A percentile compares a stretch with the other conserved stretches of the same genome.
phyloP scores from a whole-genome alignment of 768 basidiomycete genomes.

The Boletus rubescentipes region DNA sequence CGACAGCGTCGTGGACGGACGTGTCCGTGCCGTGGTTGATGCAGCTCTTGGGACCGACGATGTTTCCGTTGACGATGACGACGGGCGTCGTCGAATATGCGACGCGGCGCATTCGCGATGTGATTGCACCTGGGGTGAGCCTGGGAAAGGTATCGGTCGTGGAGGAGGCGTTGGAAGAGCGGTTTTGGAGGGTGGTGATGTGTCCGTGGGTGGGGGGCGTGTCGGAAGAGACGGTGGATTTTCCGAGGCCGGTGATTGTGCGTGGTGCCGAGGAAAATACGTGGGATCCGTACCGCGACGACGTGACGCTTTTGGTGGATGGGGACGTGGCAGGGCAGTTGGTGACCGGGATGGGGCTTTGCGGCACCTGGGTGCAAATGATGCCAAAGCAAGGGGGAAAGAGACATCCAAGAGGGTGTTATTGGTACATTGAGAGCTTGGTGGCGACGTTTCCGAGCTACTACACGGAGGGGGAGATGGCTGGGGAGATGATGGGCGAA shows the following conservation, averaged over 20 bases:
- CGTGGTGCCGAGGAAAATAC: constrained; percentile 23
- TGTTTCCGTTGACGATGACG: constrained; percentile 56
- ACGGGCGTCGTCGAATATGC: constrained; percentile 65
- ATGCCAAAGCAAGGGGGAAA: constrained; percentile 8
- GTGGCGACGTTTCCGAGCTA: constrained; percentile 52
- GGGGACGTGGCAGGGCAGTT: constrained; percentile 13
- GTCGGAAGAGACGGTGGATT: constrained; percentile 37
- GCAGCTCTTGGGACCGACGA: constrained; percentile 51
- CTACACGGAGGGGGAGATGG: constrained; percentile 27
- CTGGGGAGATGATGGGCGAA: neutral
- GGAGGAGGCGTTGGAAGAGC: constrained; percentile 42
- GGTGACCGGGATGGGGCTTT: constrained; percentile 33
- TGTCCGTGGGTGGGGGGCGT: constrained; percentile 46
- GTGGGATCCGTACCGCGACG: constrained; percentile 40
- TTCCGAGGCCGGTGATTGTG: constrained; percentile 34
- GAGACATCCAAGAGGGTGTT: constrained; percentile 25
- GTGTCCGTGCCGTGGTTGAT: constrained; percentile 31
- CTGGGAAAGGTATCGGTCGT: constrained; percentile 22
- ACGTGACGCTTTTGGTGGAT: constrained; percentile 31
- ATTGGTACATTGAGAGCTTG: constrained; percentile 61
- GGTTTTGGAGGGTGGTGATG: constrained; percentile 48
- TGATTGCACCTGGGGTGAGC: constrained; percentile 36
- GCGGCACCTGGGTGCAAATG: constrained; percentile 38
- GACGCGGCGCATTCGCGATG: constrained; percentile 52
- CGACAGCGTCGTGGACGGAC: constrained; percentile 32